These are phyloP conservation scores for Anaeramoeba flamelloides DNA, from an alignment of 78 protist species.

Conservation along the genomic window DNA sequence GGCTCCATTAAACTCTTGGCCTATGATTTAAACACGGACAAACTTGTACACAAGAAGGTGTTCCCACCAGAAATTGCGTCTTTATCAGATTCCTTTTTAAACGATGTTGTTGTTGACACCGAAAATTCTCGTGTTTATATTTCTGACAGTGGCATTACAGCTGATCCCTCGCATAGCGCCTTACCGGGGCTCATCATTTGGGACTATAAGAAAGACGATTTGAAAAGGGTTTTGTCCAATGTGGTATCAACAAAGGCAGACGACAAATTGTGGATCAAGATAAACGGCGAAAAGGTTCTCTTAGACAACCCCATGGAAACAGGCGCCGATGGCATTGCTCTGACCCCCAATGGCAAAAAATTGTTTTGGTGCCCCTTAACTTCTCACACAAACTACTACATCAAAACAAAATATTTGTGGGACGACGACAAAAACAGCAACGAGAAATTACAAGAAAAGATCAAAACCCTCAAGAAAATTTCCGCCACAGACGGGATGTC, in stretches of 20 bases:
- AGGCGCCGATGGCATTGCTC: constrained; percentile 9
- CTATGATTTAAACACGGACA: not conserved
- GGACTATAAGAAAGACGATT: too few species aligned
- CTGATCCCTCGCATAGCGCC: too few species aligned
- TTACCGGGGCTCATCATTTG: too few species aligned
- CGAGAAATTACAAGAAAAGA: not conserved
- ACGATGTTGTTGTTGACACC: constrained; percentile 5
- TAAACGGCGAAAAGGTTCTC: not conserved
- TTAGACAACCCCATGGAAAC: not conserved
- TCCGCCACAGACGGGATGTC: constrained; percentile 2
- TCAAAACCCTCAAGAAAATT: not conserved
- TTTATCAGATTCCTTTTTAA: not conserved
- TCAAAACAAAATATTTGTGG: not conserved
- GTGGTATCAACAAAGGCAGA: too few species aligned
- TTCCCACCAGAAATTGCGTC: not conserved
- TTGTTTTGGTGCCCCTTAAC: not conserved
- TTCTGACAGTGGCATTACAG: not conserved
- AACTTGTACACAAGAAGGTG: not conserved
- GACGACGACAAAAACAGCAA: not conserved
- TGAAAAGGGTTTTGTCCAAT: too few species aligned
- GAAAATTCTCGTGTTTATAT: not conserved
- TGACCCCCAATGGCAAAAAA: not conserved
- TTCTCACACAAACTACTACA: not conserved
- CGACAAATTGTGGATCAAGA: not conserved
- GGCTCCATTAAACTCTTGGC: not conserved